Conservation (phyloP, 192 early-diverging fungal species). For the Anaeromyces robustus region DNA sequence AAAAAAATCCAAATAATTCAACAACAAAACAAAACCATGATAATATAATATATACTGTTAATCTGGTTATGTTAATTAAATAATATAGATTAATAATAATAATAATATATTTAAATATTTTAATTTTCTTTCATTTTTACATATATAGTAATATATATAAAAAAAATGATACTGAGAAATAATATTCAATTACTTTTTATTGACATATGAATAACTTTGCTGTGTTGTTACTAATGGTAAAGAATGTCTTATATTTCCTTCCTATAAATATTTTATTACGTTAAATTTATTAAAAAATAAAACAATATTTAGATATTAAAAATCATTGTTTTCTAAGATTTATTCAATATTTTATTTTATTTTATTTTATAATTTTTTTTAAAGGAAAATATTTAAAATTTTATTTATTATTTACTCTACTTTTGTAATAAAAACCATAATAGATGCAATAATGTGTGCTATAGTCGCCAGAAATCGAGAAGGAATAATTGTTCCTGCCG, state of each 20-base stretch:
- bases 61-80: neutral
- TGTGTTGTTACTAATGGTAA: neutral
- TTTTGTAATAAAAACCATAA: neutral
- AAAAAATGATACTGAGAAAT: too few species aligned
- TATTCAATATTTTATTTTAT: too few species aligned
- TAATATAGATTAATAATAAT: too few species aligned
- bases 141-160: too few species aligned
- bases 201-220: neutral
- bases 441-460: neutral
- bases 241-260: neutral
- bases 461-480: neutral
- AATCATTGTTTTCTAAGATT: too few species aligned
- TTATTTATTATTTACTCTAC: neutral
- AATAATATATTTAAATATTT: too few species aligned
- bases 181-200: neutral
- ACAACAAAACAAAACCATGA: neutral
- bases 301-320: too few species aligned
- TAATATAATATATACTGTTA: neutral
- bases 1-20: neutral
- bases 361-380: too few species aligned
- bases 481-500: neutral
- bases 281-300: too few species aligned
- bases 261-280: neutral
- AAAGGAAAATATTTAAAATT: too few species aligned
- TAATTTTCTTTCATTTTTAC: too few species aligned